Base-by-base conservation (phyloP, 2,329 filamentous ascomycete genomes). In the Ustulina deusta region DNA sequence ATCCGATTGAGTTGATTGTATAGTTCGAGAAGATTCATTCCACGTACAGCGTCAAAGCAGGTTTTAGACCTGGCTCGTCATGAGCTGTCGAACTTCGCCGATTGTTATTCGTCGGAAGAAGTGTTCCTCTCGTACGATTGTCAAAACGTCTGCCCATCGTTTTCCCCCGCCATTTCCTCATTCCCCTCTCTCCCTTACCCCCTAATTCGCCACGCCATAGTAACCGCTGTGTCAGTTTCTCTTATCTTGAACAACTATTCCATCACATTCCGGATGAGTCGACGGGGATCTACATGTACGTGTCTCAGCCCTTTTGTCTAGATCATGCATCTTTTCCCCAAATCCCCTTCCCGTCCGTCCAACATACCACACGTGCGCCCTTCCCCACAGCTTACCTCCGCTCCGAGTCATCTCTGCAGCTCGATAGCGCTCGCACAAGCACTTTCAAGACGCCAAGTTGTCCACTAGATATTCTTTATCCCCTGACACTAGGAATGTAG, bases 181-280 rank as follows among this genome's bases (percentile, higher is more conserved):
- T 27, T 22, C 20, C 38, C 29, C 40, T 36, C 6, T 32, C 27
- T 36, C 6, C 2, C 29, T 34, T n/a, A 2, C 9, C 40, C 5
- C 32, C 36, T 40, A 36, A 20, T 56, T 52, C 22, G 29, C 48
- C 36, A n/a, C 25, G 22, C 34, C 34, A 36, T 48, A 20, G 51
- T 49, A 52, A 62, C 48, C 22, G 20, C 29, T 55, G 20, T 17
- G 27, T 11, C 3, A 44, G 27, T 42, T 44, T 36, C 42, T 25
- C 34, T 58, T 56, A 48, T 62, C 63, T 32, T 1, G 38, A 60
- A 52, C 6, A 20, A 44, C 20, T 17, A 58, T 52, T 64, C 57
- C 17, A 69, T 51, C n/a, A 15, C 55, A 69, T 69, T 66, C 60
- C 55, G 67, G 51, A 66, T 69, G 67, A 67, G 59, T 69, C 63